These are phyloP conservation scores for Kluyveromyces wickerhamii DNA, from an alignment of 805 yeast genomes.

Conservation along the genomic window DNA sequence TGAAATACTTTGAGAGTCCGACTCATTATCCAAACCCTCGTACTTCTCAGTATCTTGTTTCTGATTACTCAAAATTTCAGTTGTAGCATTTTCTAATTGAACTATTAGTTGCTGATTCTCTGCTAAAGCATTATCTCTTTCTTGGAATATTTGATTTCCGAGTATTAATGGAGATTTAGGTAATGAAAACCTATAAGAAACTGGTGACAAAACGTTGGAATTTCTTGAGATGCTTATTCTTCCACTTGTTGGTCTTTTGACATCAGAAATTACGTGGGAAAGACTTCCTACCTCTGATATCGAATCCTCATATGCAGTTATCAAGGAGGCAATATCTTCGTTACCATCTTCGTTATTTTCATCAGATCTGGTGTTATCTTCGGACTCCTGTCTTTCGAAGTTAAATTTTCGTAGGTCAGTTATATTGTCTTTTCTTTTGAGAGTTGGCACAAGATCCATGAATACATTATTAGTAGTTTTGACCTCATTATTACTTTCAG, in stretches of 20 bases:
- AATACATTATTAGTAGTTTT: conserved; percentile 1
- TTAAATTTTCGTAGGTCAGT: conserved; percentile 41
- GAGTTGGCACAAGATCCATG: conserved; percentile 15
- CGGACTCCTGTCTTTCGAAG: conserved; percentile 18
- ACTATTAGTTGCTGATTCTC: conserved; percentile 16
- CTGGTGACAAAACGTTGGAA: neutral
- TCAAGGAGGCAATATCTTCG: conserved; percentile 25
- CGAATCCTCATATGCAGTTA: conserved; percentile 19
- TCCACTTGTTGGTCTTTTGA: conserved; percentile 26
- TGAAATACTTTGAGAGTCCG: conserved; percentile 13
- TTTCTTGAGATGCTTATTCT: conserved; percentile 22
- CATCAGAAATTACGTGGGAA: conserved; percentile 3
- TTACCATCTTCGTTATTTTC: conserved; percentile 13
- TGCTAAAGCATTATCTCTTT: conserved; percentile 16
- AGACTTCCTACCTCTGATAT: conserved; percentile 2
- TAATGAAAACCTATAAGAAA: neutral
- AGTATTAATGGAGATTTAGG: conserved; percentile 2
- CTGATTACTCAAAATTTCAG: neutral
- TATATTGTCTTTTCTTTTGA: conserved; percentile 44
- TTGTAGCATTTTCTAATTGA: conserved; percentile 11
- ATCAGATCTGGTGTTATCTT: neutral
- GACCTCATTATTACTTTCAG: too few species aligned
- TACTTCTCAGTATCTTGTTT: neutral
- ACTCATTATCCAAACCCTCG: conserved; percentile 1
- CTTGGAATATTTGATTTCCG: conserved; percentile 11